These are phyloP conservation scores for Fereydounia khargensis DNA, from an alignment of 1,284 basidiomycete species.

Conservation along the genomic window DNA sequence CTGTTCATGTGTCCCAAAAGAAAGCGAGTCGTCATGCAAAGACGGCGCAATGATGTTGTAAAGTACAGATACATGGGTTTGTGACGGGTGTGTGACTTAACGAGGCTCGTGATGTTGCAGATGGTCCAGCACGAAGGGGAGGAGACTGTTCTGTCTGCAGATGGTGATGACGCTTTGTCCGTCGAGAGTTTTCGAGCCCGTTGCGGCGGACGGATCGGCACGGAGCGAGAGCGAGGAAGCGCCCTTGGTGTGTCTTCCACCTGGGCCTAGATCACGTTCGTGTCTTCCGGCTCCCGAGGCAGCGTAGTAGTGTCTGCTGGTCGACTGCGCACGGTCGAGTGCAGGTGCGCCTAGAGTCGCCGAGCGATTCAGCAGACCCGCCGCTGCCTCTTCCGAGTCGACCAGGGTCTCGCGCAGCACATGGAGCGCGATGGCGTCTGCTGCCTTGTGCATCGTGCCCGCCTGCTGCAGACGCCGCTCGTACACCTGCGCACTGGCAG, in stretches of 20 bases:
- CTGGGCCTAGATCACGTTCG: constrained; percentile 12
- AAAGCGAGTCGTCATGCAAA: no score
- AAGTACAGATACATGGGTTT: no score
- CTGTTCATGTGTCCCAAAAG: background rate
- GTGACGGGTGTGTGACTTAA: background rate
- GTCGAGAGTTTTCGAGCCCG: constrained; percentile 1
- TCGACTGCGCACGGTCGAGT: constrained; percentile 29
- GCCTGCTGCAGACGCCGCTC: background rate
- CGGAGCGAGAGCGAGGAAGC: constrained; percentile 9
- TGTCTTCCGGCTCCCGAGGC: constrained; percentile 9
- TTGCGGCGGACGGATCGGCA: constrained; percentile 1
- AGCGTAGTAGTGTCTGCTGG: constrained; percentile 37
- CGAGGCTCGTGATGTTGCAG: background rate
- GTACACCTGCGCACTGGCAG: background rate
- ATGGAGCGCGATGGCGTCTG: constrained; percentile 21
- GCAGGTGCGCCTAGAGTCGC: constrained; percentile 4
- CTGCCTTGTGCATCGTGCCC: no score
- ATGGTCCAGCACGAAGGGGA: constrained; percentile 9
- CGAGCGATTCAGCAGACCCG: constrained; percentile 2
- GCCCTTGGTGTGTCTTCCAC: constrained; percentile 8
- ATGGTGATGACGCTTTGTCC: constrained; percentile 21
- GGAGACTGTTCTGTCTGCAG: constrained; percentile 23
- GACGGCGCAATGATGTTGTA: no score
- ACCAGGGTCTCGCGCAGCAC: constrained; percentile 40
- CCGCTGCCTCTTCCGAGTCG: constrained; percentile 2